phyloP scores from a whole-genome alignment of 768 basidiomycete species.

The Hygrophorus russula region DNA sequence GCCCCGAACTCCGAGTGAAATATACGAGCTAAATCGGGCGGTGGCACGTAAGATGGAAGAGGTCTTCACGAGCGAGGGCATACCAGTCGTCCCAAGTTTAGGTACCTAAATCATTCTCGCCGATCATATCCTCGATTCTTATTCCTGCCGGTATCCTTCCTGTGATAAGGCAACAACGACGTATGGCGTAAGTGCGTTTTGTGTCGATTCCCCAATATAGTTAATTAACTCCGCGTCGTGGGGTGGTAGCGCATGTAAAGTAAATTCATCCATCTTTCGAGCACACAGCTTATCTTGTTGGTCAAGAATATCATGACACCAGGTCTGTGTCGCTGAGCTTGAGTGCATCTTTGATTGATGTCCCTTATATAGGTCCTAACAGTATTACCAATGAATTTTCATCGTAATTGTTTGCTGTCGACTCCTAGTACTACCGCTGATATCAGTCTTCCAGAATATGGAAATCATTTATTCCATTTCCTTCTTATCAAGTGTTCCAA shows the following conservation, averaged over 20 bases:
- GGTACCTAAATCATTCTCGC: constrained; percentile 34
- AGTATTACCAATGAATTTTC: constrained; percentile 56
- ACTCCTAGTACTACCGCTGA: constrained; percentile 8
- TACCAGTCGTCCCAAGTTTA: constrained; percentile 74
- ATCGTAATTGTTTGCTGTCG: constrained; percentile 33
- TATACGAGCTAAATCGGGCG: constrained; percentile 60
- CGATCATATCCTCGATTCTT: background rate
- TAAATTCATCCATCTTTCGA: constrained; percentile 6
- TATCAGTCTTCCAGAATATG: constrained; percentile 51
- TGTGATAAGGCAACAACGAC: constrained; percentile 71
- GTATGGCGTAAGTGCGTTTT: constrained; percentile 59
- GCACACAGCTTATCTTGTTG: background rate
- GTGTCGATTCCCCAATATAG: background rate
- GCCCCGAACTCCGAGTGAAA: constrained; percentile 76
- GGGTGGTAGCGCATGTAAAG: constrained; percentile 46
- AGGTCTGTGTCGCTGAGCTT: constrained; percentile 26
- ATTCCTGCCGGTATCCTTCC: background rate
- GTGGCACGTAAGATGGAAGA: constrained; percentile 62
- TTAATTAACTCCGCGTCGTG: constrained; percentile 8
- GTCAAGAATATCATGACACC: constrained; percentile 54
- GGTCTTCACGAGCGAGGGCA: constrained; percentile 56
- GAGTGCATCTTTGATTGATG: constrained; percentile 1
- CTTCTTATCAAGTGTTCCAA: constrained; percentile 70
- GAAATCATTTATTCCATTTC: constrained; percentile 70
- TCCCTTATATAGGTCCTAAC: constrained; percentile 43